Evolutionary conservation across 2,329 filamentous ascomycete species (phyloP), one percentile per base, ranked within the genome.

Genomic region (Trichoderma hamatum): DNA sequence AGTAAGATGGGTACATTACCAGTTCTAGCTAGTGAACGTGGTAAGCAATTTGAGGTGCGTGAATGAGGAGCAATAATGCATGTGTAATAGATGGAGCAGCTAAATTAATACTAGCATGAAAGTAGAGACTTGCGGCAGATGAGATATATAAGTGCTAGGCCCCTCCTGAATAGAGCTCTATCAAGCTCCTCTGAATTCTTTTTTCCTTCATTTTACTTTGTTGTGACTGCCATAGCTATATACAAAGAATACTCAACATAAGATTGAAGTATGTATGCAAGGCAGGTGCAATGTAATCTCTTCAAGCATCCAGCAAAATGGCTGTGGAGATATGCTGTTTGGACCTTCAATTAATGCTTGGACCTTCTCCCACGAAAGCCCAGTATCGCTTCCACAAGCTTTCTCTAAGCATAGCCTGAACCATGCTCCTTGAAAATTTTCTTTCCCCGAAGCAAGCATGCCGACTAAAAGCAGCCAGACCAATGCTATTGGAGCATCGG

Each of bases 231-330:
- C 30, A 30, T 5, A 30, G 5, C 30, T 30, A 30, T 30, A 30
- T 6, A 30, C 6, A 30, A 30, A 30, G 9, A 36, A 36, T 11
- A 36, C 11, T 51, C 28, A 62, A 24, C 59, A 49, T n/a, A 62
- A 34, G n/a, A 62, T 62, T 26, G 59, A n/a, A n/a, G 28, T 49
- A 19, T 34, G 32, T 19, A 62, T 34, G n/a, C 28, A 51, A 21
- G 28, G n/a, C n/a, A 34, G 14, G 21, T 19, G 26, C 43, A 62
- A 24, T 32, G 28, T 5, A 6, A 62, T 34, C 13, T 62, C 59
- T 32, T 62, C 59, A 62, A 62, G 28, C 28, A 62, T 34, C 59
- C 59, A 62, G 3, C 30, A 51, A 30, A 62, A 62, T 34, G 59
- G 59, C n/a, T 49, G 28, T 21, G 59, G 43, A 7, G 59, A 62